phyloP scores from a whole-genome alignment of 2,329 filamentous ascomycete genomes.

The Alternaria sp. region DNA sequence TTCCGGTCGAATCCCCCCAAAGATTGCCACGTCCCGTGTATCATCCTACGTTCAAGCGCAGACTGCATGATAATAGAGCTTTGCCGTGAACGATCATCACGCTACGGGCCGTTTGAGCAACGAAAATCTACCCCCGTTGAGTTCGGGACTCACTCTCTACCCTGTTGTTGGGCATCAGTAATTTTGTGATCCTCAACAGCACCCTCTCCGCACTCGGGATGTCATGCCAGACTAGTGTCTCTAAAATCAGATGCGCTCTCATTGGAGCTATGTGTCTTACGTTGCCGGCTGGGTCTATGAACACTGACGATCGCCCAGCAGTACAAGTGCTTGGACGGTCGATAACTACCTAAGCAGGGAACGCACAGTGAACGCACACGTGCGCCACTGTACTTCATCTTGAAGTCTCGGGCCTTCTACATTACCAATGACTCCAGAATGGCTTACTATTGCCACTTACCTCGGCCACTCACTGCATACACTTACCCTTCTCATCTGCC shows the following conservation, averaged over 20 bases:
- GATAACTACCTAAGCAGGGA: not conserved
- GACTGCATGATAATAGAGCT: not conserved
- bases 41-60: not conserved
- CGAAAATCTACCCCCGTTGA: not conserved
- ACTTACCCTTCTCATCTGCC: not conserved
- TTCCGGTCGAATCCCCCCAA: not conserved
- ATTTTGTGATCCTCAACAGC: not conserved
- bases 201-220: not conserved
- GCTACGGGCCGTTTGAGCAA: not conserved
- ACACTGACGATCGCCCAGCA: not conserved
- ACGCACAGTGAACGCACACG: not conserved
- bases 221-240: not conserved
- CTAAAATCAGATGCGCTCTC: not conserved
- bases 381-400: not conserved
- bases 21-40: not conserved
- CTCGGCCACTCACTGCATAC: not conserved
- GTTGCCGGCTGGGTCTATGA: not conserved
- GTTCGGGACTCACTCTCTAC: not conserved
- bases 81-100: not conserved
- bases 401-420: not conserved
- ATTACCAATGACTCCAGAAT: not conserved
- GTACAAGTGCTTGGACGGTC: not conserved
- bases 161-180: not conserved
- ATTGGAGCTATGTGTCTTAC: not conserved
- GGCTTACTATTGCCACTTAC: not conserved